Conservation (phyloP, 202 grass and related monocot species). For the Brachypodium distachyon region DNA sequence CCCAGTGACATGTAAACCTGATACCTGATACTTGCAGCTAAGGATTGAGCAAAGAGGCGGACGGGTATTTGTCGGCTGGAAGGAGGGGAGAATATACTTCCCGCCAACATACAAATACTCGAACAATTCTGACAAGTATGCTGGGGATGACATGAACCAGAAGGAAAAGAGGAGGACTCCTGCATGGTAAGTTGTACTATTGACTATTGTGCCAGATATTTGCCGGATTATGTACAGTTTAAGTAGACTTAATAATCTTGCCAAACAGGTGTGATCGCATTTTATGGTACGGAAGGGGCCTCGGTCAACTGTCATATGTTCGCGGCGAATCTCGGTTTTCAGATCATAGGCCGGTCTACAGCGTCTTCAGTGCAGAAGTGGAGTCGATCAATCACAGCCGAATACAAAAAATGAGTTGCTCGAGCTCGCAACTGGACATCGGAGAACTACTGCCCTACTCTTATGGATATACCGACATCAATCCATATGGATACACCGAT, state of each 20-base stretch:
- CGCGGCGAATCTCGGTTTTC: conserved; percentile 83
- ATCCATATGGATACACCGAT: conserved; percentile 60
- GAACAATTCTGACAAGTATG: conserved; percentile 91
- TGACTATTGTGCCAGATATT: neutral
- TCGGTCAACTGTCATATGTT: conserved; percentile 77
- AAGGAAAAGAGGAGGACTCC: conserved; percentile 96
- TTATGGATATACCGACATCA: conserved; percentile 61
- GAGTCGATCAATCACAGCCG: conserved; percentile 90
- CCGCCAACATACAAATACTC: conserved; percentile 99
- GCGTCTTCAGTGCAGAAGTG: conserved; percentile 72
- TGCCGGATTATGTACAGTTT: conserved; percentile 10
- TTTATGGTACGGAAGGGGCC: conserved; percentile 80
- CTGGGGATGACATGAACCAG: conserved; percentile 80
- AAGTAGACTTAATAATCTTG: neutral
- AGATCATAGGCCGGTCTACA: conserved; percentile 83
- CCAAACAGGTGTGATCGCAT: conserved; percentile 78
- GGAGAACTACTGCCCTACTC: conserved; percentile 80
- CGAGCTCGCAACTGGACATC: conserved; percentile 71
- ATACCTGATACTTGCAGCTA: conserved; percentile 47
- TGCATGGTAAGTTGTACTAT: conserved; percentile 62
- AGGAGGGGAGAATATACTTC: conserved; percentile 92
- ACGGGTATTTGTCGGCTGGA: conserved; percentile 85
- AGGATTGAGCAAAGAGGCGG: conserved; percentile 82
- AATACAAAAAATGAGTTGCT: conserved; percentile 83
- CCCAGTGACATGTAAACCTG: conserved; percentile 7